Evolutionary conservation across 2,329 filamentous ascomycete genomes (phyloP).

Genomic region (Westerdykella sp.): DNA sequence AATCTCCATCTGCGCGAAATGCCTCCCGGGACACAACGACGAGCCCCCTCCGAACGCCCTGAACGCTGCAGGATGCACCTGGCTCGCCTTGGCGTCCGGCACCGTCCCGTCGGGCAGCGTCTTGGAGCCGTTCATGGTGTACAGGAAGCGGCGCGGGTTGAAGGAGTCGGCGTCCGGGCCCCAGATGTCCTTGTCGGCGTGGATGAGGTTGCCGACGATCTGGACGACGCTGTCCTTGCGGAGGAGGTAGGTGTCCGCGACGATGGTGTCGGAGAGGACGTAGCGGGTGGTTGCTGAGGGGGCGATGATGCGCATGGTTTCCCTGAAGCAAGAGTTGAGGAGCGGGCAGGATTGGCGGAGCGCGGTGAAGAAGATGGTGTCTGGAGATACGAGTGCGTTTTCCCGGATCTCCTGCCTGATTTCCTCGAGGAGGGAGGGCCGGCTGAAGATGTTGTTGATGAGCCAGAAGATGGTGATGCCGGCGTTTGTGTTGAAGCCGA

Average conservation of each 20-base stretch:
- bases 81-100: conserved; percentile 10
- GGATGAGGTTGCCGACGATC: conserved; percentile 42
- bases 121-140: conserved; percentile 13
- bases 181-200: conserved; percentile 40
- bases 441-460: conserved; percentile 40
- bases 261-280: conserved; percentile 39
- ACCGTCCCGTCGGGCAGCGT: conserved; percentile 9
- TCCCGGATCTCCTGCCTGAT: conserved; percentile 37
- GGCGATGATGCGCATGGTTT: conserved; percentile 41
- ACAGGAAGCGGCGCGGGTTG: conserved; percentile 40
- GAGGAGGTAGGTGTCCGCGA: conserved; percentile 41
- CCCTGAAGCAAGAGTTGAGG: conserved; percentile 42
- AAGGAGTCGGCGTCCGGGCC: conserved; percentile 40
- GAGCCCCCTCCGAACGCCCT: conserved; percentile 30
- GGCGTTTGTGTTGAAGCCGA: conserved; percentile 41
- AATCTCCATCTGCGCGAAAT: conserved; percentile 33
- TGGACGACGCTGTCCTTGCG: conserved; percentile 41
- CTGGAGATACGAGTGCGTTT: conserved; percentile 13
- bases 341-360: conserved; percentile 40
- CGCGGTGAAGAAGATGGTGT: conserved; percentile 33
- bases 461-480: conserved; percentile 43
- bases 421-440: conserved; percentile 35
- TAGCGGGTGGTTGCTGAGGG: conserved; percentile 37
- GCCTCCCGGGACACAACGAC: conserved; percentile 31
- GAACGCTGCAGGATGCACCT: conserved; percentile 25